Percentiles rank a stretch among this genome's conserved stretches.
These are phyloP conservation scores for Marasmius tenuissimus DNA, from an alignment of 1,284 basidiomycete species.

Conservation along the genomic window DNA sequence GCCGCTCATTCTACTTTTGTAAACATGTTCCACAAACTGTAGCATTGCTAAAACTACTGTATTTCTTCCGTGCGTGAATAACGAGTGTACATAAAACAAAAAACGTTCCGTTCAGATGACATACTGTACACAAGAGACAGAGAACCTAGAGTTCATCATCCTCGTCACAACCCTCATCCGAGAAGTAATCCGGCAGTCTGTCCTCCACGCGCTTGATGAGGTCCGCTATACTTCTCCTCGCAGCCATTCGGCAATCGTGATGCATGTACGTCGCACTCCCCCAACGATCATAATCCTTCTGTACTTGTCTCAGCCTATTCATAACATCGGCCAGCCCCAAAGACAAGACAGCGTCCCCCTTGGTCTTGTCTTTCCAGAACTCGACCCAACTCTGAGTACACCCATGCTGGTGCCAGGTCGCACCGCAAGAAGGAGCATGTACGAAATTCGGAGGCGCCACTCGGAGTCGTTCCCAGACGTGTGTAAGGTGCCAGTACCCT, in stretches of 20 bases:
- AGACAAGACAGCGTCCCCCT: slow-evolving; percentile 53
- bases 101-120: too few species aligned
- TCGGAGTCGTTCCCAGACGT: slow-evolving; percentile 62
- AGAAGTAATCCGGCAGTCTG: slow-evolving; percentile 59
- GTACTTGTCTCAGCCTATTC: slow-evolving; percentile 56
- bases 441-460: slow-evolving; percentile 53
- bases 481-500: slow-evolving; percentile 64
- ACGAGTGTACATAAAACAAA: background rate
- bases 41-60: background rate
- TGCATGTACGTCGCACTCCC: slow-evolving; percentile 73
- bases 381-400: slow-evolving; percentile 67
- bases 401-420: slow-evolving; percentile 67
- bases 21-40: background rate
- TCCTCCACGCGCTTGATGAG: slow-evolving; percentile 55
- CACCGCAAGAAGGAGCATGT: slow-evolving; percentile 57
- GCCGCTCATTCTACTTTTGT: background rate
- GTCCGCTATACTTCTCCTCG: slow-evolving; percentile 53
- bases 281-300: slow-evolving; percentile 65
- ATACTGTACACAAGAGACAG: too few species aligned
- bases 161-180: slow-evolving; percentile 23
- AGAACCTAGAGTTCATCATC: background rate
- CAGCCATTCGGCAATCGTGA: slow-evolving; percentile 60
- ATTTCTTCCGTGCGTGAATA: background rate
- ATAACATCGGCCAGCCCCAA: slow-evolving; percentile 61
- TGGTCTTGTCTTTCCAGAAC: slow-evolving; percentile 71